Evolutionary conservation across 768 basidiomycete genomes (phyloP), one percentile per base, ranked within the genome.

Genomic region (Cystobasidiopsis lactophilus): DNA sequence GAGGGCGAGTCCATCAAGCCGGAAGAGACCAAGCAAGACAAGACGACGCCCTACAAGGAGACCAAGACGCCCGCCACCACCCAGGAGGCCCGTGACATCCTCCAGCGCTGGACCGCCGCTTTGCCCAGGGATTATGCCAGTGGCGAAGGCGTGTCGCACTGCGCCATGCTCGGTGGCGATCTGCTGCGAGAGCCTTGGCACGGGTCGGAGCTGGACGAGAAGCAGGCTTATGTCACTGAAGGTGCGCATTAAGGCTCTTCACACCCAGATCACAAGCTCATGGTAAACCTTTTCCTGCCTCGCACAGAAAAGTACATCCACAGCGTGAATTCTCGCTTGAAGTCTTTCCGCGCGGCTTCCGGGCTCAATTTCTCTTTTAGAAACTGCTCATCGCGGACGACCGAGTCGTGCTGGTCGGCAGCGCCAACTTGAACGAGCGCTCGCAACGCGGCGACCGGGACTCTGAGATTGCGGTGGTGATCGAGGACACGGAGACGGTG

Each of bases 401-500:
- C 39, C 19, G 29, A 31, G 46, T 29, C 4, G 46, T 40, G 3
- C 50, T 27, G 2, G 24, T 37, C 40, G 40, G 38, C 35, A 40
- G 13, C n/a, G 40, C 29, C 16, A 96, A 95, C 65, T 64, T 89
- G 58, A 89, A 89, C 56, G 85, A 89, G 61, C 77, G 85, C 14
- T 80, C 77, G 51, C 83, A 85, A 67, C 79, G 74, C 43, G 41
- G 41, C 5, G 40, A 49, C 40, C 23, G 49, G 5, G 56, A 61
- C 66, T 91, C 85, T 1, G 93, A 96, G 68, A 91, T 95, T 57
- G 84, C 82, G 5, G 68, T 93, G 7, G 77, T 95, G 19, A 79
- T 93, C 29, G 89, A 96, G 66, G 91, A 98, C 61, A 68, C 73
- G 0, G 84, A 91, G 47, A 70, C 76, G 69, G 70, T 98, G 38